phyloP scores from a whole-genome alignment of 108 stramenopile species.

The Ochromonas danica region DNA sequence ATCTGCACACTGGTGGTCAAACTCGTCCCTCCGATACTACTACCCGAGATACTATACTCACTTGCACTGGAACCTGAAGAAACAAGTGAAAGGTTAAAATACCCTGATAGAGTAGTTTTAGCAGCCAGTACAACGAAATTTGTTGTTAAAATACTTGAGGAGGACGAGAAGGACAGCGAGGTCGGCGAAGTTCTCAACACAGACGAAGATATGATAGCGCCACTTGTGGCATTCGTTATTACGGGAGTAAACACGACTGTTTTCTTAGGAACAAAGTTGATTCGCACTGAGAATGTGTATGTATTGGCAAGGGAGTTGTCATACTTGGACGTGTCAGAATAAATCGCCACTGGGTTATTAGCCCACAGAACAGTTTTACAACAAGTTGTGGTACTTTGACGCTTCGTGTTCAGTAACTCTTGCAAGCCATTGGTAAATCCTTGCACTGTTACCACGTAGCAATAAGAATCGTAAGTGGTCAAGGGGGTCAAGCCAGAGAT shows the following conservation, averaged over 20 bases:
- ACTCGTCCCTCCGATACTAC: too few species aligned
- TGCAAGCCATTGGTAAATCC: neutral
- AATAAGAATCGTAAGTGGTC: neutral
- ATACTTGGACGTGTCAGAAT: neutral
- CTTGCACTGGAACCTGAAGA: neutral
- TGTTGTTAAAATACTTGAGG: neutral
- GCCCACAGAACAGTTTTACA: neutral
- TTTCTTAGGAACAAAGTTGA: neutral
- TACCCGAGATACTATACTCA: neutral
- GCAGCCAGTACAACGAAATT: neutral
- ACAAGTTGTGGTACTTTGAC: neutral
- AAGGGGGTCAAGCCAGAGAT: constrained; percentile 9
- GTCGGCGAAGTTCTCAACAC: neutral
- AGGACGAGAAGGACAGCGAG: neutral
- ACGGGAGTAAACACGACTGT: neutral
- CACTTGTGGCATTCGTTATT: neutral
- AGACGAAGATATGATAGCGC: neutral
- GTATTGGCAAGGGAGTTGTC: neutral
- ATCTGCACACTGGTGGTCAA: neutral
- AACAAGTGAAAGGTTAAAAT: neutral
- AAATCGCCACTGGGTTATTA: neutral
- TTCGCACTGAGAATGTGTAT: neutral
- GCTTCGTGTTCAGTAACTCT: neutral
- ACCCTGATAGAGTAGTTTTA: neutral
- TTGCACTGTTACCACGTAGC: constrained; percentile 2